Evolutionary conservation across 352 stramenopile species (phyloP).

Genomic region (Globisporangium paddicum): DNA sequence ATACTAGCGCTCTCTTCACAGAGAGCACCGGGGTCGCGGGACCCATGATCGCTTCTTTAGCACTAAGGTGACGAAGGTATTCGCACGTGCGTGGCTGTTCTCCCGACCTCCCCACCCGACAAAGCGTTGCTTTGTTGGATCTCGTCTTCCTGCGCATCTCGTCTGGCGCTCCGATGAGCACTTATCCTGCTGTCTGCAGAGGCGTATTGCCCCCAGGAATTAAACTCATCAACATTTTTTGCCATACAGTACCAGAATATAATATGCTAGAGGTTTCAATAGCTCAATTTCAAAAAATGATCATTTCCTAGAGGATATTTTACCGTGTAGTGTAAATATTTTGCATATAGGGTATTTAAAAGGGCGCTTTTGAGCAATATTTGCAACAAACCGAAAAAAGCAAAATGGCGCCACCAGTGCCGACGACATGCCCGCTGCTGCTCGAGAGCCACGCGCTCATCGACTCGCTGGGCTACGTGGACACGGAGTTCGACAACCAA

Average conservation of each 20-base stretch:
- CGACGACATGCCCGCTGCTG: conserved; percentile 51
- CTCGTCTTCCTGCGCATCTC: conserved; percentile 1
- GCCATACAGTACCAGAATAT: not conserved
- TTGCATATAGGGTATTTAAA: not conserved
- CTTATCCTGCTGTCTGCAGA: conserved; percentile 41
- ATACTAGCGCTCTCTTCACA: conserved; percentile 49
- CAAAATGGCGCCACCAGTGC: conserved; percentile 21
- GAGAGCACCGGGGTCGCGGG: conserved; percentile 68
- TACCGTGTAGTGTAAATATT: not conserved
- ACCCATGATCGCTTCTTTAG: conserved; percentile 65
- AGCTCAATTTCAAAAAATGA: not conserved
- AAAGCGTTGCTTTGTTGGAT: conserved; percentile 5
- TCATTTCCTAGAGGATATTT: not conserved
- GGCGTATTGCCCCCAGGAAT: conserved; percentile 33
- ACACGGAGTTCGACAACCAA: conserved; percentile 53
- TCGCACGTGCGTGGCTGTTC: conserved; percentile 8
- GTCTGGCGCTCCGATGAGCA: conserved; percentile 38
- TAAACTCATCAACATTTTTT: conserved; percentile 37
- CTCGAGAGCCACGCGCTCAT: conserved; percentile 57
- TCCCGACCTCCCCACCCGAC: conserved; percentile 18
- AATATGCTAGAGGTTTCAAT: conserved; percentile 4
- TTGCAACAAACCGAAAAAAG: not conserved
- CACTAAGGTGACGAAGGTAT: conserved; percentile 76
- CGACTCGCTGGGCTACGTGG: conserved; percentile 71
- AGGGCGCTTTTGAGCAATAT: not conserved